These are phyloP conservation scores for Candida manassasensis DNA, from an alignment of 805 yeast species.

Conservation along the genomic window DNA sequence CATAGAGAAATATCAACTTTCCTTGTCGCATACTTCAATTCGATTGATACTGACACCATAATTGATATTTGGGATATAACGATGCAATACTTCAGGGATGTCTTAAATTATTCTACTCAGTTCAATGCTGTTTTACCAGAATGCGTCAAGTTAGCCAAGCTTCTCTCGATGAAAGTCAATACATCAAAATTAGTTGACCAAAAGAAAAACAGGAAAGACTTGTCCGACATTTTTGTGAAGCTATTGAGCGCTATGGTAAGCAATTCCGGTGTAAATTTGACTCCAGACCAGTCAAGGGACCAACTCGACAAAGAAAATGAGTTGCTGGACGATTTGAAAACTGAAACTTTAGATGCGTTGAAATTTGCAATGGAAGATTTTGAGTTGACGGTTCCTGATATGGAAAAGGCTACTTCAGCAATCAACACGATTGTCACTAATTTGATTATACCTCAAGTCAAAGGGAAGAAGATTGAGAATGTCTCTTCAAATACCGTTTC, in stretches of 20 bases:
- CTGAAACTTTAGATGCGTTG: slow-evolving; percentile 39
- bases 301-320: slow-evolving; percentile 1
- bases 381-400: slow-evolving; percentile 45
- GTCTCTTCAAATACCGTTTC: slow-evolving; percentile 39
- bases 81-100: slow-evolving; percentile 56
- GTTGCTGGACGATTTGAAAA: slow-evolving; percentile 19
- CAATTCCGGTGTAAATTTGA: slow-evolving; percentile 9
- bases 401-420: slow-evolving; percentile 53
- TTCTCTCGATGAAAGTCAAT: slow-evolving; percentile 53
- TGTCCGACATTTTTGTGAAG: slow-evolving; percentile 35
- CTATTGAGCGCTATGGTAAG: slow-evolving; percentile 18
- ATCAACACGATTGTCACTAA: slow-evolving; percentile 51
- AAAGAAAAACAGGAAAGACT: slow-evolving; percentile 54
- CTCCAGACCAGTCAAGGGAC: slow-evolving; percentile 4
- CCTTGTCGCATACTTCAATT: slow-evolving; percentile 54
- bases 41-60: slow-evolving; percentile 70
- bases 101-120: slow-evolving; percentile 39
- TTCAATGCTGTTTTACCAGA: slow-evolving; percentile 51
- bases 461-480: slow-evolving; percentile 34
- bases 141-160: slow-evolving; percentile 47
- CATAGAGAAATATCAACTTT: slow-evolving; percentile 47
- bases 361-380: slow-evolving; percentile 31
- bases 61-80: slow-evolving; percentile 73
- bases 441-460: slow-evolving; percentile 49
- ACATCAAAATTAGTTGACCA: slow-evolving; percentile 58